Evolutionary conservation across 345 rosid genomes (phyloP), one percentile per base, ranked within the genome.

Genomic region (Syzygium oleosum): DNA sequence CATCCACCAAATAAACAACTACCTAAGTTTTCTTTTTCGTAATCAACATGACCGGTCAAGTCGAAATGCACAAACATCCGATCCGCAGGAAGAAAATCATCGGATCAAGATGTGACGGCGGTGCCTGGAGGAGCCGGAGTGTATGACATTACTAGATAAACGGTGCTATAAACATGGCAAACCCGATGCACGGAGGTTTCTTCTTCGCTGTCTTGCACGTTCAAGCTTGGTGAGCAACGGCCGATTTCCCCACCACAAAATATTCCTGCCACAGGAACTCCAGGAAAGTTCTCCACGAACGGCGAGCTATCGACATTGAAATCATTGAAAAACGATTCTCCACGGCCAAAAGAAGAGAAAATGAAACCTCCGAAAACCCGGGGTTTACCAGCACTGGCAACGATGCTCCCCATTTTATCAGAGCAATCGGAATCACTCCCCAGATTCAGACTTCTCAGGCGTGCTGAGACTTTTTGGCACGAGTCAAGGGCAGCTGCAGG

Each of bases 291-390:
- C 65, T 94, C 95, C 87, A 90, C 41, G 80, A 96, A 88, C 2
- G 98, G 98, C 19, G 92, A 91, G 89, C 95, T 91, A 80, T 96
- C 94, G 11, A 90, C 91, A 22, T 94, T 92, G 54, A 13, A 84
- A 3, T 88, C 85, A 38, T 89, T 91, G 84, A 94, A 94, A 91
- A 94, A 92, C 5, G 94, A 87, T 21, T 91, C 92, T n/a, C 95
- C 94, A 2, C 98, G 95, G 84, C 94, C 92, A 52, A 85, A 84
- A 86, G 93, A 92, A 1, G 93, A 86, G 84, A 95, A 93, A 31
- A 94, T 91, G 88, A 95, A 93, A 59, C 98, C 96, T 87, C 98
- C 98, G 52, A 94, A 85, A 55, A 91, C 89, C 89, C 92, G 92
- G 52, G 43, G 84, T 83, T 88, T 90, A 22, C 27, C 90, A 29